Base-by-base conservation (phyloP, 228 moss, liverwort and hornwort species). In the Sphagnum fallax region DNA sequence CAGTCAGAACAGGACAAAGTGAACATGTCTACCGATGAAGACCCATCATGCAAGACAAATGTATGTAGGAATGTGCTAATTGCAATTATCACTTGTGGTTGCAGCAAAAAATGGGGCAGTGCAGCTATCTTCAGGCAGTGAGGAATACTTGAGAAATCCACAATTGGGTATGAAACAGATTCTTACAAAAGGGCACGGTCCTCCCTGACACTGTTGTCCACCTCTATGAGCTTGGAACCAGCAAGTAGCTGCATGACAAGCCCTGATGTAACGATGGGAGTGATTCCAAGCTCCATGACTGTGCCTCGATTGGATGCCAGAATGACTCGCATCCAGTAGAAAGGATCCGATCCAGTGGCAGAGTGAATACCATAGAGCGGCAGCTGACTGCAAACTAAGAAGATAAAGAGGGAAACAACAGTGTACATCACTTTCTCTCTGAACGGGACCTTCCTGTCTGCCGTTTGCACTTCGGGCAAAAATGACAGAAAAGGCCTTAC, bases 241-340 rank as follows among this genome's bases (percentile, higher is more conserved):
- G 97, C 97, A 78, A 97, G 72, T 0, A 97, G 90, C 71, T 97
- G 97, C 93, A 93, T 97, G 4, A 97, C 88, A 47, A 97, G 80
- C 48, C 97, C 97, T 8, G 97, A 97, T 0, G 97, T 97, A 0
- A 93, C 93, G 63, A 97, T 87, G 13, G 93, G 97, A 32, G 97
- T 97, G 7, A 93, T 97, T 13, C 97, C 97, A 5, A 97, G 76
- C 88, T 97, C 97, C 93, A 97, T 93, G 16, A 97, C 88, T 0
- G 93, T 97, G 49, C 93, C 93, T 73, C 93, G 81, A 81, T 91
- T 97, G 4, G 93, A 97, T 6, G 97, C 93, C 75, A 97, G 75
- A 64, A 97, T 97, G 68, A 93, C 91, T 71, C 93, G 77, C 93
- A 97, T 89, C 97, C 97, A 97, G 80, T 91, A 93, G 69, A 93